Conservation (phyloP, 164 flowering plant genomes). For the Magnolia changhungtana region DNA sequence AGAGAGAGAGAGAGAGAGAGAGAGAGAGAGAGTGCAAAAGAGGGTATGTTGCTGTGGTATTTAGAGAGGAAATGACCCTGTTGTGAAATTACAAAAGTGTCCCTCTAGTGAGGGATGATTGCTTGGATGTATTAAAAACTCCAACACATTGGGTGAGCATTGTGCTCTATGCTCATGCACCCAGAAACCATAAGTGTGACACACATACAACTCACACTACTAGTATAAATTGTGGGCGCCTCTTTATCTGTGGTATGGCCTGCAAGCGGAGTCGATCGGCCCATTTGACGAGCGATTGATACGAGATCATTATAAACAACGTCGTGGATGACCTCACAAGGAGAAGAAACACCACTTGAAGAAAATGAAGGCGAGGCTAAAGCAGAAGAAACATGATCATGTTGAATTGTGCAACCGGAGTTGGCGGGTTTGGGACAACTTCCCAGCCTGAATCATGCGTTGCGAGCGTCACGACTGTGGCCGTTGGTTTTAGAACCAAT, state of each 20-base stretch:
- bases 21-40: neutral
- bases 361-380: slow-evolving; percentile 7
- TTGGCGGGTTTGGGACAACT: slow-evolving; percentile 3
- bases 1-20: neutral
- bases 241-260: slow-evolving; percentile 4
- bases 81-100: too few relatives aligned
- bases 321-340: neutral
- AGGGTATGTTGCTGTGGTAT: too few relatives aligned
- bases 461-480: slow-evolving; percentile 72
- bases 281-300: neutral
- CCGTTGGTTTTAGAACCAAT: slow-evolving; percentile 90
- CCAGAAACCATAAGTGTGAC: too few relatives aligned
- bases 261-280: slow-evolving; percentile 2
- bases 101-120: slow-evolving; percentile 16
- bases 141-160: too few relatives aligned
- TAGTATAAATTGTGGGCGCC: too few relatives aligned
- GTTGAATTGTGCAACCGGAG: too few relatives aligned
- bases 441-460: slow-evolving; percentile 66
- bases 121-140: too few relatives aligned
- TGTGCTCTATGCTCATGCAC: too few relatives aligned
- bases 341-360: slow-evolving; percentile 18
- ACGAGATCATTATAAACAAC: too few relatives aligned
- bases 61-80: too few relatives aligned
- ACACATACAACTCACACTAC: too few relatives aligned
- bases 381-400: too few relatives aligned